These are phyloP conservation scores for Pisolithus tinctorius DNA, from an alignment of 768 basidiomycete genomes.

Conservation along the genomic window DNA sequence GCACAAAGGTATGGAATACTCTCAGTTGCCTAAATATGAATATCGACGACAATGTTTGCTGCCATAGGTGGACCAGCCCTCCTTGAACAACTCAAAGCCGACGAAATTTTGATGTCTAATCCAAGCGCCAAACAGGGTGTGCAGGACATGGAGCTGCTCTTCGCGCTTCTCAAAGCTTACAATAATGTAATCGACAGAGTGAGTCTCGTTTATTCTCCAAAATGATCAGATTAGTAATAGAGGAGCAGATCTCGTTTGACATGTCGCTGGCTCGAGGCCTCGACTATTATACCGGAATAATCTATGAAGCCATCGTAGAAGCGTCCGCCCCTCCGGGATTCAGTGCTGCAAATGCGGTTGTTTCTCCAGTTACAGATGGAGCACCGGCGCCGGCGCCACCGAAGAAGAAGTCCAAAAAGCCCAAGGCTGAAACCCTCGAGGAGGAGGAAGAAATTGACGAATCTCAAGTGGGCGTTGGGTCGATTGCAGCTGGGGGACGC, in stretches of 20 bases:
- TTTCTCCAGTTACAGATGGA: constrained; percentile 27
- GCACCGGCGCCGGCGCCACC: constrained; percentile 22
- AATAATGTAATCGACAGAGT: constrained; percentile 72
- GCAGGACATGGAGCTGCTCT: constrained; percentile 79
- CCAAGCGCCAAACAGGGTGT: constrained; percentile 74
- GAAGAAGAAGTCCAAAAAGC: constrained; percentile 39
- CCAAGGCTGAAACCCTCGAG: constrained; percentile 34
- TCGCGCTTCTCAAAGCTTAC: constrained; percentile 77
- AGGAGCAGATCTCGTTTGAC: constrained; percentile 81
- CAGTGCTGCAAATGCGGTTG: constrained; percentile 44
- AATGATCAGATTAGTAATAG: neutral
- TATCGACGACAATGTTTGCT: neutral
- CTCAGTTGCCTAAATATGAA: neutral
- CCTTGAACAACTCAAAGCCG: constrained; percentile 60
- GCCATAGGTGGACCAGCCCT: constrained; percentile 68
- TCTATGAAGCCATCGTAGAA: constrained; percentile 93
- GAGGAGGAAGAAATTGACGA: constrained; percentile 89
- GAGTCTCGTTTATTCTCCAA: constrained; percentile 4
- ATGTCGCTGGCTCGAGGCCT: constrained; percentile 95
- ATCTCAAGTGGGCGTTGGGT: constrained; percentile 92
- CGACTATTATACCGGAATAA: constrained; percentile 98
- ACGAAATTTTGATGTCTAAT: constrained; percentile 62
- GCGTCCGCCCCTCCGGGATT: constrained; percentile 90
- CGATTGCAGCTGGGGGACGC: constrained; percentile 96
- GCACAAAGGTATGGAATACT: constrained; percentile 63